Percentiles rank a stretch among this genome's conserved stretches.
phyloP scores from a whole-genome alignment of 192 early-diverging fungal genomes.

The Diversispora eburnea region DNA sequence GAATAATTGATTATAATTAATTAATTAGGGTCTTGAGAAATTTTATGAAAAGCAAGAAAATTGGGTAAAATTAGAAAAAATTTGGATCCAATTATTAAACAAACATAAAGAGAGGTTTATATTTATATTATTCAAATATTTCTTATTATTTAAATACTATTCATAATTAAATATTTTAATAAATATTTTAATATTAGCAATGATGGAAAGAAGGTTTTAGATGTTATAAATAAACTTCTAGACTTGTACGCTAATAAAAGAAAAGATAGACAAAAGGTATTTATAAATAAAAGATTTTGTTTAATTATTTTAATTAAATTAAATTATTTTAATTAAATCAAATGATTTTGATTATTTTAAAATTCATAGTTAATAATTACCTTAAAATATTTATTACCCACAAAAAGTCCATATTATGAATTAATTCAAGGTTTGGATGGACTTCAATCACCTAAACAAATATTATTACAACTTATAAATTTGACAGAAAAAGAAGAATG shows the following conservation, averaged over 20 bases:
- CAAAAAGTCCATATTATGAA: conserved; percentile 41
- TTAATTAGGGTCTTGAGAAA: conserved; percentile 48
- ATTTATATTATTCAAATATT: background rate
- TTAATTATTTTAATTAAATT: background rate
- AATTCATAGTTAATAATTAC: conserved; percentile 33
- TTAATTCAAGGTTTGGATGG: conserved; percentile 32
- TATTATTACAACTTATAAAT: conserved; percentile 33
- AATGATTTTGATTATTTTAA: conserved; percentile 18
- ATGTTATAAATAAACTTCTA: conserved; percentile 52
- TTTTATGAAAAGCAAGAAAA: conserved; percentile 59
- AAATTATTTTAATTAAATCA: background rate
- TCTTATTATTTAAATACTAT: conserved; percentile 7
- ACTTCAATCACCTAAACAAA: conserved; percentile 37
- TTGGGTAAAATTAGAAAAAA: conserved; percentile 33
- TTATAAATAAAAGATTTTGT: background rate
- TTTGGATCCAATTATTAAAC: conserved; percentile 40
- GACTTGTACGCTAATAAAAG: conserved; percentile 45
- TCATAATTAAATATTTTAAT: background rate
- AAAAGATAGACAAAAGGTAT: conserved; percentile 39
- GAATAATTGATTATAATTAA: background rate
- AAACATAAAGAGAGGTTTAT: conserved; percentile 32
- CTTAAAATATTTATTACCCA: conserved; percentile 42
- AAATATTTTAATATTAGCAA: conserved; percentile 27
- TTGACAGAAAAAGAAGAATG: conserved; percentile 37
- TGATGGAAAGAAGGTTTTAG: conserved; percentile 48